Base-by-base conservation (phyloP, 441 rosid species). In the Pelargonium myrrhifolium region DNA sequence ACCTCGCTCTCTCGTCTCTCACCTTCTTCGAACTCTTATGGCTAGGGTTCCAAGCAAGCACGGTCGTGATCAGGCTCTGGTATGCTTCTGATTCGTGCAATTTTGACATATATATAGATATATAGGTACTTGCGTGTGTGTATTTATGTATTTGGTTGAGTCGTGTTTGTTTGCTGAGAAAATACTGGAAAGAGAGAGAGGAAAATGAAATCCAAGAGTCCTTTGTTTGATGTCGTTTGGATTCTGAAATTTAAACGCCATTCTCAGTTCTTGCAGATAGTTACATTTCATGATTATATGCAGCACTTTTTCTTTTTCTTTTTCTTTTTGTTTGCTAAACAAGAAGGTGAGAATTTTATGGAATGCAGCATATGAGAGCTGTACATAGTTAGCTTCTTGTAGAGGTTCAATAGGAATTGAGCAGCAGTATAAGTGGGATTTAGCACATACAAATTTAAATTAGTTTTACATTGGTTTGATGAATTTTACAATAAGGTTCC, bases 21-120 rank as follows among this genome's bases (percentile, higher is more conserved):
- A 20, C 11, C 61, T 20, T 56, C 61, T 56, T 56, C 61, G 14
- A 59, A 1, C 7, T 12, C 20, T 68, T 42, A 82, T 85, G 92
- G 80, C 90, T 72, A 61, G 70, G 49, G 65, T 60, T 17, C 75
- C 77, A 64, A 78, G 65, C 64, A 90, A 88, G 75, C 92, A 90
- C 76, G 83, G 80, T 15, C 88, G 84, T 20, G 92, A 86, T 78
- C 89, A 79, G 74, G 71, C 87, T 65, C 79, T 80, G 85, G 96
- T 92, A 72, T 22, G 58, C 70, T 62, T 21, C 35, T 59, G 12
- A 22, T 26, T 3, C 15, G 1, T 37, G 8, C 31, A 24, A 12
- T 3, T 28, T 37, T 17, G 7, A 9, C 40, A 39, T 15, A 9
- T 64, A 21, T 0, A 31, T 12, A n/a, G 14, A 9, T 4, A 7